Evolutionary conservation across 305 asterid genomes (phyloP), one percentile per base, ranked within the genome.

Genomic region (Withania somnifera): DNA sequence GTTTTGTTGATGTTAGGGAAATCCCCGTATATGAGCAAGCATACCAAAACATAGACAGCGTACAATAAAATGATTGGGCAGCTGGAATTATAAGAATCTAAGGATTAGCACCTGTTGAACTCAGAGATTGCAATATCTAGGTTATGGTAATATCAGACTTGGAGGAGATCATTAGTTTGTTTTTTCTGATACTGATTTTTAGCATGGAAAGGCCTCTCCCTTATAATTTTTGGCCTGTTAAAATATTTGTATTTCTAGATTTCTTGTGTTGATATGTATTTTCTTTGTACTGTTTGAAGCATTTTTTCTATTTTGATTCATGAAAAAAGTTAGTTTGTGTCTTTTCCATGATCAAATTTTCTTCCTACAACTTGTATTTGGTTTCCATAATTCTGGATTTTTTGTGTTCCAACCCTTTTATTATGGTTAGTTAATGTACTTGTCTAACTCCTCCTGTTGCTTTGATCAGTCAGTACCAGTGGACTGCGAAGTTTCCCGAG

Each of bases 381-480:
- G 64, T 77, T 77, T 52, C 63, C 47, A n/a, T 56, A 58, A 42
- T 66, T 10, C 45, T 63, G 6, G 14, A 20, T 47, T 63, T 13
- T 34, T 76, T 77, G 40, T 66, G 47, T 45, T 60, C 81, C 32
- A 32, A 47, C 76, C 22, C 11, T 8, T 77, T 15, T 78, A 50
- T n/a, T 75, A 83, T 45, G 66, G 68, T 69, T 32, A 79, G 76
- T 71, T 52, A 28, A 83, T 78, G 87, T 79, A 66, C 80, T 78
- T 52, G 78, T 75, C 51, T 80, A 30, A 52, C 81, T 73, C 81
- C 71, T 78, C 67, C 85, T 81, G 83, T 81, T 79, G 64, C 86
- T 53, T 77, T 87, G 78, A 87, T 89, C 94, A 97, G 99, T 93
- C 98, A 2, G 98, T 97, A 84, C 99, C 99, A 3, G 99, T 97